Conservation (phyloP, 2,329 filamentous ascomycete genomes). For the Ophiosphaerella korrae region DNA sequence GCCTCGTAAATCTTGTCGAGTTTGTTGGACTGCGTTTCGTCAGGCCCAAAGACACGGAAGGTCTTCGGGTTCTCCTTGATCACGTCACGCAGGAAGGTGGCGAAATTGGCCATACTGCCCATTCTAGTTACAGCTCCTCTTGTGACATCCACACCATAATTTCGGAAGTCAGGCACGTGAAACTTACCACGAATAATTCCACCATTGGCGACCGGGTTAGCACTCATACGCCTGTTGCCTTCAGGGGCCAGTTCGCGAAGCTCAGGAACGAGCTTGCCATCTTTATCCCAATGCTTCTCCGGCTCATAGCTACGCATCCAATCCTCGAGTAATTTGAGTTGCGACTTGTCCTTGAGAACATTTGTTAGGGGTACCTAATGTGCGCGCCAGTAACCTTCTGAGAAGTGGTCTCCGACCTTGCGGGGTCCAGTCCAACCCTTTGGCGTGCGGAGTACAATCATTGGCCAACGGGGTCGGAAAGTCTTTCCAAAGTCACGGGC, state of each 20-base stretch:
- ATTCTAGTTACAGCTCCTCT: constrained; percentile 62
- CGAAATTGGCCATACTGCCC: constrained; percentile 73
- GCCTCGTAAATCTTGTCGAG: constrained; percentile 72
- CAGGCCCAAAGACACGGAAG: constrained; percentile 79
- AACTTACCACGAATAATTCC: constrained; percentile 70
- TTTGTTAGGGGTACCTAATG: constrained; percentile 80
- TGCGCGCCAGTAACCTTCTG: constrained; percentile 78
- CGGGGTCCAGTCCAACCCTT: constrained; percentile 82
- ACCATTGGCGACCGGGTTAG: constrained; percentile 76
- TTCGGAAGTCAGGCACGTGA: constrained; percentile 70
- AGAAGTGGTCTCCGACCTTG: constrained; percentile 70
- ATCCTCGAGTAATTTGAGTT: constrained; percentile 70
- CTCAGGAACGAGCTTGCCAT: constrained; percentile 67
- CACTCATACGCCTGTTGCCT: constrained; percentile 73
- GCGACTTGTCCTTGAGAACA: constrained; percentile 66
- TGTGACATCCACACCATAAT: constrained; percentile 68
- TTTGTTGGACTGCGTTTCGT: constrained; percentile 84
- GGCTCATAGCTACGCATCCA: constrained; percentile 82
- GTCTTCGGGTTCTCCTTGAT: constrained; percentile 67
- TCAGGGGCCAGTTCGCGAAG: constrained; percentile 68
- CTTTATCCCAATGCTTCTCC: constrained; percentile 69
- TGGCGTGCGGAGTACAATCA: constrained; percentile 77
- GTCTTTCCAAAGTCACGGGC: constrained; percentile 72
- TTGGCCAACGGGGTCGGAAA: constrained; percentile 75
- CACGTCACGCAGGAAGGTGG: constrained; percentile 69